These are phyloP conservation scores for Tetracladium setigerum DNA, from an alignment of 495 filamentous ascomycete species.

Conservation along the genomic window DNA sequence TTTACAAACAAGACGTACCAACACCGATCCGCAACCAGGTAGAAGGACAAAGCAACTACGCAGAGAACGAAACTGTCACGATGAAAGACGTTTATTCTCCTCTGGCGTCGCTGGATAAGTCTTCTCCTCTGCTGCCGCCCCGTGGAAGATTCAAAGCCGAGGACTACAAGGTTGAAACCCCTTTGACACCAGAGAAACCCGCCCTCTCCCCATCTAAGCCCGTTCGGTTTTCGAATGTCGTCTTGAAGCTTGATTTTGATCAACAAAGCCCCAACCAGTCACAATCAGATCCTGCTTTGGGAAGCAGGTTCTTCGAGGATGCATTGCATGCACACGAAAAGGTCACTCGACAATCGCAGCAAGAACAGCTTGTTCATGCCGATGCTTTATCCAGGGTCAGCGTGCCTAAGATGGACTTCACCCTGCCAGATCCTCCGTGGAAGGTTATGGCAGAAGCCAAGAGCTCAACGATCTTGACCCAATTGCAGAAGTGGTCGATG, in stretches of 20 bases:
- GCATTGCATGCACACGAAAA: constrained; percentile 23
- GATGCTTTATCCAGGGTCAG: constrained; percentile 48
- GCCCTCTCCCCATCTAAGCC: constrained; percentile 23
- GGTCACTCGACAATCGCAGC: constrained; percentile 39
- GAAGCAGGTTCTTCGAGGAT: constrained; percentile 36
- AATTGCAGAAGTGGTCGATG: constrained; percentile 10
- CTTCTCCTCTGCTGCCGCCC: constrained; percentile 10
- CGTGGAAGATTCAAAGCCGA: constrained; percentile 22
- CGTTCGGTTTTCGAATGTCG: constrained; percentile 30
- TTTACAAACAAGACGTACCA: constrained; percentile 28
- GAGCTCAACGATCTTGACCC: background rate
- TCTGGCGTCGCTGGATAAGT: constrained; percentile 18
- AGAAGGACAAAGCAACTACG: constrained; percentile 7
- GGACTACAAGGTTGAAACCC: constrained; percentile 35
- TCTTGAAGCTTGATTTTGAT: constrained; percentile 10
- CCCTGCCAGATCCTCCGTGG: constrained; percentile 49
- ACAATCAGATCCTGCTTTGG: constrained; percentile 32
- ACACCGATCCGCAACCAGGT: constrained; percentile 8
- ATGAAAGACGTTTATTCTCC: constrained; percentile 20
- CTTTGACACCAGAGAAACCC: constrained; percentile 29
- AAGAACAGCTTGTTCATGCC: constrained; percentile 53
- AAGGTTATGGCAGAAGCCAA: constrained; percentile 15
- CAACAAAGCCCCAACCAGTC: constrained; percentile 12
- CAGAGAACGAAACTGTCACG: constrained; percentile 9
- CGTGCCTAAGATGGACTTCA: constrained; percentile 56